Conservation (phyloP, 257 asterid species). For the Phtheirospermum japonicum region DNA sequence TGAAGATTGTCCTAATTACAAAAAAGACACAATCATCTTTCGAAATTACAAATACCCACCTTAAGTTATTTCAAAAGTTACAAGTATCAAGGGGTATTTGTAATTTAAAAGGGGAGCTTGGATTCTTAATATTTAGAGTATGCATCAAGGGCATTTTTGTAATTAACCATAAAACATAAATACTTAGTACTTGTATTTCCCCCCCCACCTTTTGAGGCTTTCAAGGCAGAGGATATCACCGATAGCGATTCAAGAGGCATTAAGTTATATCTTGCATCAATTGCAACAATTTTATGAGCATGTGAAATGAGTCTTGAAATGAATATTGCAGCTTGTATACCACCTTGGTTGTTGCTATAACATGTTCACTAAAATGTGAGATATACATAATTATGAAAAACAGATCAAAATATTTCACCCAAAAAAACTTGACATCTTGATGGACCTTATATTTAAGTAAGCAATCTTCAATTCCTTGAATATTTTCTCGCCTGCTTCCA, state of each 20-base stretch:
- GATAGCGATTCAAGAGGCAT: slow-evolving; percentile 73
- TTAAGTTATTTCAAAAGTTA: too few species aligned
- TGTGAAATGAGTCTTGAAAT: slow-evolving; percentile 53
- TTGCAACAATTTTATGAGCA: slow-evolving; percentile 48
- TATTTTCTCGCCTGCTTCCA: slow-evolving; percentile 46
- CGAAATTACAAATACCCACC: too few species aligned
- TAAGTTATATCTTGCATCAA: slow-evolving; percentile 66
- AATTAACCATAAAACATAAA: not conserved
- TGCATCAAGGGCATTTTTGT: not conserved
- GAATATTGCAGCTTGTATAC: slow-evolving; percentile 72
- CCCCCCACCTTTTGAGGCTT: slow-evolving; percentile 53
- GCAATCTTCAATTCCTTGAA: slow-evolving; percentile 44
- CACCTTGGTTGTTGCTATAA: slow-evolving; percentile 79
- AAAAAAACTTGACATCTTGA: slow-evolving; percentile 18
- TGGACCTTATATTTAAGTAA: slow-evolving; percentile 73
- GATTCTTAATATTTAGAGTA: too few species aligned
- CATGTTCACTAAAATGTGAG: slow-evolving; percentile 22
- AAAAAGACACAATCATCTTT: too few species aligned
- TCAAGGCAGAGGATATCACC: slow-evolving; percentile 47
- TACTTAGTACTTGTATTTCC: not conserved
- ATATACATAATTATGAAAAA: not conserved
- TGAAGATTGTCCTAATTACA: too few species aligned
- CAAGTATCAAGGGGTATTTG: too few species aligned
- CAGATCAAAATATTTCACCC: not conserved
- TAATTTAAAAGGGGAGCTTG: too few species aligned